A percentile compares a stretch with the other conserved stretches of the same genome.
These are phyloP conservation scores for Fagopyrum tataricum DNA, from an alignment of 148 eudicot species.

Conservation along the genomic window DNA sequence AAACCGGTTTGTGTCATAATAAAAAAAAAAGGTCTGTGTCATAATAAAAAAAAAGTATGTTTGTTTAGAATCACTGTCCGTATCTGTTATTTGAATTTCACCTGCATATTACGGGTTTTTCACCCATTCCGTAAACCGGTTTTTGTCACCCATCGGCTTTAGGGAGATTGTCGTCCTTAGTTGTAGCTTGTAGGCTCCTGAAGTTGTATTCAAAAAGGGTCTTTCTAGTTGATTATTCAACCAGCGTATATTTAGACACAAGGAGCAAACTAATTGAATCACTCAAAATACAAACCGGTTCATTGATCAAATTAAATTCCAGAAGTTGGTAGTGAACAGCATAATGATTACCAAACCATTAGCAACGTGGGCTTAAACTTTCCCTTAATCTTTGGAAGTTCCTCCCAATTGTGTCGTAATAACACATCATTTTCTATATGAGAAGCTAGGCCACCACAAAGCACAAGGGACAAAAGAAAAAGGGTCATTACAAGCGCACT, in stretches of 20 bases:
- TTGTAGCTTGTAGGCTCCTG: too few relatives aligned
- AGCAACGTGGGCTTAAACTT: neutral
- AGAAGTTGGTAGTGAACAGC: neutral
- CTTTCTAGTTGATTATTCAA: neutral
- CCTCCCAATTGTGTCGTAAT: neutral
- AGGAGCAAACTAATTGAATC: neutral
- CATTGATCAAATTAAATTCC: neutral
- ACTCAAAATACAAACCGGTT: neutral
- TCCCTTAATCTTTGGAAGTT: conserved; percentile 6
- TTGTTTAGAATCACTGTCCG: too few relatives aligned
- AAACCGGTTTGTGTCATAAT: too few relatives aligned
- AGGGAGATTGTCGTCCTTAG: too few relatives aligned
- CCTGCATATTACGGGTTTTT: too few relatives aligned
- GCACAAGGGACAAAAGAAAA: neutral
- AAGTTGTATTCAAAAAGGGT: neutral
- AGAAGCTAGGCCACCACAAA: neutral
- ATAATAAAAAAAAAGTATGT: too few relatives aligned
- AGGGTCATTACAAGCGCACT: neutral
- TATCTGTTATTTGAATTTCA: too few relatives aligned
- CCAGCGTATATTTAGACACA: neutral
- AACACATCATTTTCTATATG: neutral
- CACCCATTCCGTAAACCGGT: too few relatives aligned
- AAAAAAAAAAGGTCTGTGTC: too few relatives aligned
- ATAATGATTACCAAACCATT: neutral
- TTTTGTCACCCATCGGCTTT: too few relatives aligned